These are phyloP conservation scores for Phaeodactylum tricornutum DNA, from an alignment of 108 stramenopile genomes.

Conservation along the genomic window DNA sequence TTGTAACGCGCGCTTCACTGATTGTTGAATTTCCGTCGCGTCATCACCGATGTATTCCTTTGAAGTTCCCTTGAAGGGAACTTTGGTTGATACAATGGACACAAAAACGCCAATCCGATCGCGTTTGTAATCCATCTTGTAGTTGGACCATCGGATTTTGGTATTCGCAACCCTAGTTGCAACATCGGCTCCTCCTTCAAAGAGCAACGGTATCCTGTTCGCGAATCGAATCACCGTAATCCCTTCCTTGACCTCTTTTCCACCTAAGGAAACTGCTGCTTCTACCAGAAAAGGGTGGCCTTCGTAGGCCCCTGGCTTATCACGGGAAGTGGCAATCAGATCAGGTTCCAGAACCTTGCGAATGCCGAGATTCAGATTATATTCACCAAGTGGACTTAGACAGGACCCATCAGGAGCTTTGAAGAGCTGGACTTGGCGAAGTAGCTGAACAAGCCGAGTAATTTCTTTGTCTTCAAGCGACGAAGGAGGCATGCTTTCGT, in stretches of 20 bases:
- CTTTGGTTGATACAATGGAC: constrained; percentile 90
- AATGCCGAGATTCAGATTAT: constrained; percentile 95
- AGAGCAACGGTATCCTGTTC: constrained; percentile 94
- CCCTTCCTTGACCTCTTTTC: constrained; percentile 83
- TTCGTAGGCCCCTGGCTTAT: constrained; percentile 70
- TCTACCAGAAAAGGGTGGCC: constrained; percentile 97
- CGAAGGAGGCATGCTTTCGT: constrained; percentile 36
- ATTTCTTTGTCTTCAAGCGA: constrained; percentile 57
- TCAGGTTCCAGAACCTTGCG: constrained; percentile 88
- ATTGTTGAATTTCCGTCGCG: constrained; percentile 69
- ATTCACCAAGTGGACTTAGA: constrained; percentile 90
- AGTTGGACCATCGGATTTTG: constrained; percentile 84
- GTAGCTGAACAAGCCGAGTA: constrained; percentile 76
- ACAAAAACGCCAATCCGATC: constrained; percentile 95
- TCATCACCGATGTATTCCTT: constrained; percentile 94
- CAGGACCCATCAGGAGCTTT: constrained; percentile 87
- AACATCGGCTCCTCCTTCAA: constrained; percentile 94
- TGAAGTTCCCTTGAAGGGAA: constrained; percentile 97
- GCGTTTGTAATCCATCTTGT: constrained; percentile 93
- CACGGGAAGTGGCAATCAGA: constrained; percentile 69
- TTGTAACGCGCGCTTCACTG: constrained; percentile 72
- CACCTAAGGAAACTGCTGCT: constrained; percentile 92
- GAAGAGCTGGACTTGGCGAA: constrained; percentile 70
- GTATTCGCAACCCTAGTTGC: constrained; percentile 79
- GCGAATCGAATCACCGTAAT: constrained; percentile 93